Evolutionary conservation across 2,329 filamentous ascomycete species (phyloP), one percentile per base, ranked within the genome.

Genomic region (Paramyrothecium sp.): DNA sequence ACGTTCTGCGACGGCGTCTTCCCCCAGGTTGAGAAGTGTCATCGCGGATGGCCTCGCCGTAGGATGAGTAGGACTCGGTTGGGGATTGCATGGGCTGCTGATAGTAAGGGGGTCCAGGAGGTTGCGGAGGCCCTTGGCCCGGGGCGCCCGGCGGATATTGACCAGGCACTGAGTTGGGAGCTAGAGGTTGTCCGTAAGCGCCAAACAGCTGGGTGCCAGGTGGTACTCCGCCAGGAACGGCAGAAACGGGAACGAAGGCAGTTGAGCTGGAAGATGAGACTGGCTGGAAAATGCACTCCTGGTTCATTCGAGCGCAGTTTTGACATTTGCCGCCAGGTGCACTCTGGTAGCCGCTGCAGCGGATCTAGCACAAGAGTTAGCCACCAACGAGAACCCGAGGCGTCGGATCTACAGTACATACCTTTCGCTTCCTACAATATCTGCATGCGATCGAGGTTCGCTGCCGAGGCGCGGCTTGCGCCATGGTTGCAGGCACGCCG

Each of bases 381-480:
- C 33, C 16, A 16, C 16, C 10, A 8, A 16, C 8, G 10, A 38
- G 33, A 10, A 16, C 33, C 33, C n/a, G n/a, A n/a, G n/a, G n/a
- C 33, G 33, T 16, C 33, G 8, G 33, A 10, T 8, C 8, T 16
- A 21, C 21, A 47, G 38, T 10, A 61, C 67, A 51, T 64, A 86
- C 83, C 79, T 86, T 86, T 67, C 83, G 75, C 68, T 85, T 84
- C n/a, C 83, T 73, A 66, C 83, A 86, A 60, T 86, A 86, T 55
- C 80, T 77, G 66, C 83, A 86, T 3, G 83, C 83, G 61, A 86
- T 86, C 0, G 82, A 85, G 2, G 83, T 86, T 30, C 83, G 75
- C 67, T 86, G 83, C 21, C 83, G 74, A 2, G 83, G 83, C 3
- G 83, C 83, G 20, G 81, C 78, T 64, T 83, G 81, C 12, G 75